Percentiles rank a stretch among this genome's conserved stretches.
Evolutionary conservation across 140 eudicot species (phyloP).

Genomic region (Ambrosia hybrid): DNA sequence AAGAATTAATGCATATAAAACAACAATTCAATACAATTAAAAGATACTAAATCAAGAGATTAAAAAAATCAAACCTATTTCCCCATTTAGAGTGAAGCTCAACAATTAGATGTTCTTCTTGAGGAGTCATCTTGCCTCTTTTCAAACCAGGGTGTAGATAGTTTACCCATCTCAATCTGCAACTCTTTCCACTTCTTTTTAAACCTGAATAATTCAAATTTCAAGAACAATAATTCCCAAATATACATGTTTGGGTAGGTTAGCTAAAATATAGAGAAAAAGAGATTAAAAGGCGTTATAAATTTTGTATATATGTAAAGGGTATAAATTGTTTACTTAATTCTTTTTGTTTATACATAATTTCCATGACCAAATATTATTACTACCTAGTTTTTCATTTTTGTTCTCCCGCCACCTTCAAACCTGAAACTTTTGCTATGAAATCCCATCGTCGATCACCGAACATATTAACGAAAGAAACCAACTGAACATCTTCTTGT

Average conservation of each 20-base stretch:
- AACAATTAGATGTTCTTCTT: constrained; percentile 75
- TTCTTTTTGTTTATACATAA: not conserved
- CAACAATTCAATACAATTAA: not conserved
- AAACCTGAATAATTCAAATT: constrained; percentile 50
- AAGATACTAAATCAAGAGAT: not conserved
- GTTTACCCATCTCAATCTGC: constrained; percentile 96
- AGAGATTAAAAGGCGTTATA: constrained; percentile 8
- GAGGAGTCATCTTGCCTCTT: constrained; percentile 95
- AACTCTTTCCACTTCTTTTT: constrained; percentile 95
- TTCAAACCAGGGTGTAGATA: constrained; percentile 88
- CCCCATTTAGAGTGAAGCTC: constrained; percentile 96
- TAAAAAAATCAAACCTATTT: constrained; percentile 55
- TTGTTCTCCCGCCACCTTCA: constrained; percentile 99
- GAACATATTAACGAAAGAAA: constrained; percentile 70
- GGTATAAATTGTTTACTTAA: constrained; percentile 1
- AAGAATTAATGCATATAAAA: not conserved
- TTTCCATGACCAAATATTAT: constrained; percentile 9
- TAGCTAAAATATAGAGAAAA: constrained; percentile 23
- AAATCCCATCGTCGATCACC: constrained; percentile 99
- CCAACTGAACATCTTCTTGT: constrained; percentile 87
- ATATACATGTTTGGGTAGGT: constrained; percentile 26
- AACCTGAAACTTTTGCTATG: constrained; percentile 99
- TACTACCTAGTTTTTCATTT: constrained; percentile 57
- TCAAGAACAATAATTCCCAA: constrained; percentile 32
- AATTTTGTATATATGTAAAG: not conserved